Evolutionary conservation across 176 grass and related monocot genomes (phyloP), one percentile per base, ranked within the genome.

Genomic region (Ensete ventricosum): DNA sequence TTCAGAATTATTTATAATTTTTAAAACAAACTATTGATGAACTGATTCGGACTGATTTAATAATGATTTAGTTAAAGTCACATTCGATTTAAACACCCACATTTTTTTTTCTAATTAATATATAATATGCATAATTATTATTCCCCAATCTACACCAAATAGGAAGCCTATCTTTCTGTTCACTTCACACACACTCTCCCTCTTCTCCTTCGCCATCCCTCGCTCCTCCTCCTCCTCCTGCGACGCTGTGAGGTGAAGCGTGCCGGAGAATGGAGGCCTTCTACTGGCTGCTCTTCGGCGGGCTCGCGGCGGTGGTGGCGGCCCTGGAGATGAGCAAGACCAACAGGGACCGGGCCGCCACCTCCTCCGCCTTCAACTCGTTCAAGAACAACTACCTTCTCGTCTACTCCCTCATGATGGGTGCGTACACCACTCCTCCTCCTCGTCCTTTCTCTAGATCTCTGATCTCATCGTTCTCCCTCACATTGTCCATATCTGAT

Each of bases 351-450:
- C 75, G 60, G 7, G 49, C 48, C 60, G 6, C 75, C 75, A 77
- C 75, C 60, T 77, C 75, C 60, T 50, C 75, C 48, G 75, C 59
- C 60, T 77, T 77, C 75, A 65, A 51, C 26, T 13, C 75, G 20
- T 77, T 77, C 75, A 77, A 77, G 75, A 77, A 66, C 75, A 77
- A 77, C 49, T 77, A 77, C 59, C 12, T 77, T 60, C 34, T 77
- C 50, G 75, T 77, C 48, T 77, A 77, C 58, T 77, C 75, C 21
- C 55, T 77, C 60, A 77, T 77, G 75, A 77, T 77, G 75, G 75
- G 60, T 77, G 12, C 3, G 75, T 52, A 2, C 34, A 43, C 4
- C 3, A 2, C 29, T 3, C 34, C 14, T 17, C 9, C 11, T 9
- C 6, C 2, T 13, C n/a, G n/a, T n/a, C 55, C 1, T 23, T 53